Base-by-base conservation (phyloP, 129 eudicot genomes). In the Apium graveolens region DNA sequence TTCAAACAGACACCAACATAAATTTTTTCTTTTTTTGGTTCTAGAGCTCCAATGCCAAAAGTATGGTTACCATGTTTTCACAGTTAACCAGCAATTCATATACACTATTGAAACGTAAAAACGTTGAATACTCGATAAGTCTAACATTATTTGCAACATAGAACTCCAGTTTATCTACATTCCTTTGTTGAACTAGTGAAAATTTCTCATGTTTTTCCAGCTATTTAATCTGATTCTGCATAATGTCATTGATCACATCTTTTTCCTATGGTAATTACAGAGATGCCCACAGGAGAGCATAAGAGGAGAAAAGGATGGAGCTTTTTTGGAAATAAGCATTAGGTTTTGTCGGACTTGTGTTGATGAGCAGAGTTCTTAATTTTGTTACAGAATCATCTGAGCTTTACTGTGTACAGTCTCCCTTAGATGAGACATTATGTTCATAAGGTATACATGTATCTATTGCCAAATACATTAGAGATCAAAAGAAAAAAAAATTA, bases 261-360 rank as follows among this genome's bases (percentile, higher is more conserved):
- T 16, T 42, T 38, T 10, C 75, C 72, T 24, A n/a, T 76, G 66
- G 38, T 75, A 80, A 57, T 42, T 76, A 75, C 93, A 91, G 97
- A 91, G 80, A 43, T 87, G 78, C 92, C 89, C 0, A 84, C 85
- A 16, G 80, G 74, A 0, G 93, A 91, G 74, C 81, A 79, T 76
- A 83, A 86, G 88, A 87, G 76, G 81, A 89, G 84, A 87, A 91
- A 81, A 49, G 82, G 87, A 78, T 91, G 97, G 94, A 89, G 97
- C 92, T 84, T 80, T 51, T 87, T 91, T 24, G 81, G 90, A 65
- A 86, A 85, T 76, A 84, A 85, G 85, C 87, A 89, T 46, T 88
- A 87, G 78, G 78, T 75, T 21, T 80, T 14, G 24, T 49, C 71
- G 68, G 21, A 75, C 71, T 79, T 65, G 76, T 71, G 76, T 81